Conservation (phyloP, 2,329 filamentous ascomycete species). For the Stemphylium beticola region DNA sequence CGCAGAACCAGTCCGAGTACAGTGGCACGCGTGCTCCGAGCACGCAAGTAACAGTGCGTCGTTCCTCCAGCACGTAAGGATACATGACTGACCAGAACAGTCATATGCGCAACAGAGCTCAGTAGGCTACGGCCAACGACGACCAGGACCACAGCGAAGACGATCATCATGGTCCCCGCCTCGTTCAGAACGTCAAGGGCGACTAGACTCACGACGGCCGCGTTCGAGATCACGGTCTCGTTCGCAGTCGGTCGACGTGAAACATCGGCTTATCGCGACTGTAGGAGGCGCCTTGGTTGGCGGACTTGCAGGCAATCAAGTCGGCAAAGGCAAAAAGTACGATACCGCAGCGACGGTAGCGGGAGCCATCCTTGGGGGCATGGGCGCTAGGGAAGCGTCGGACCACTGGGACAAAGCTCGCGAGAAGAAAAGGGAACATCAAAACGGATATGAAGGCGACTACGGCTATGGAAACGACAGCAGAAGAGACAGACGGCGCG, state of each 20-base stretch:
- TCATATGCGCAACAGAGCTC: conserved; percentile 3
- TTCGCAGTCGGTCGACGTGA: conserved; percentile 28
- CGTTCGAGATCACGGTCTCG: conserved; percentile 31
- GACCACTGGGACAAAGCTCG: conserved; percentile 29
- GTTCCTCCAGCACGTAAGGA: not conserved
- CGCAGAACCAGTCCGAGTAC: conserved; percentile 19
- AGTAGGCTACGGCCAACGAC: conserved; percentile 12
- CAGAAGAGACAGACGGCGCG: conserved; percentile 3
- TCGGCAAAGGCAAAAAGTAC: conserved; percentile 34
- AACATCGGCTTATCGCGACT: conserved; percentile 32
- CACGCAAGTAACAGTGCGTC: conserved; percentile 26
- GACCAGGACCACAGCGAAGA: conserved; percentile 28
- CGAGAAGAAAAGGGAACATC: conserved; percentile 9
- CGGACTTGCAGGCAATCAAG: conserved; percentile 36
- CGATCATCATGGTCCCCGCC: conserved; percentile 40
- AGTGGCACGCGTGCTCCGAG: conserved; percentile 8
- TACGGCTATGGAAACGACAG: conserved; percentile 2
- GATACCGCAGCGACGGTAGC: conserved; percentile 41
- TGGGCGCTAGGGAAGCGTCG: conserved; percentile 38
- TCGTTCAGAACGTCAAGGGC: conserved; percentile 22
- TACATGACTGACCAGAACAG: conserved; percentile 9
- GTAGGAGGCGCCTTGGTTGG: conserved; percentile 45
- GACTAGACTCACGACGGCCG: conserved; percentile 16
- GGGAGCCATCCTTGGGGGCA: conserved; percentile 44
- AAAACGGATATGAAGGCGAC: conserved; percentile 14